phyloP scores from a whole-genome alignment of 306 rosid genomes.

The Herpetospermum pedunculosum region DNA sequence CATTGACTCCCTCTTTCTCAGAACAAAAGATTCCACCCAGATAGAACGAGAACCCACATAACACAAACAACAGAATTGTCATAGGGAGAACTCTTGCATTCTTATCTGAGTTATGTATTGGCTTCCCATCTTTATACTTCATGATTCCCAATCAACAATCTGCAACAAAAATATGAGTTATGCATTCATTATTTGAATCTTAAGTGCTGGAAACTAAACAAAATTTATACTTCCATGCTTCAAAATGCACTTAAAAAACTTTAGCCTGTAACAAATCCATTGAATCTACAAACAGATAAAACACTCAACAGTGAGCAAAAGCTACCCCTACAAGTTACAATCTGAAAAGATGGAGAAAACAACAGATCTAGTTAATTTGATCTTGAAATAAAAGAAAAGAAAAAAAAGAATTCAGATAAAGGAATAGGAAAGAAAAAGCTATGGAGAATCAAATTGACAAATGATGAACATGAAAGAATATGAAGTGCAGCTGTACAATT shows the following conservation, averaged over 20 bases:
- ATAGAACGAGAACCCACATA: constrained; percentile 78
- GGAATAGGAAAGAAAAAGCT: neutral
- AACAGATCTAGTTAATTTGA: constrained; percentile 1
- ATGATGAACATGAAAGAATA: constrained; percentile 18
- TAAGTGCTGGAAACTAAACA: no score
- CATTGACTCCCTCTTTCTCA: constrained; percentile 24
- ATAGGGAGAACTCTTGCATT: constrained; percentile 32
- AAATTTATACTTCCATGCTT: neutral
- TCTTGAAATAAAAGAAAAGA: neutral
- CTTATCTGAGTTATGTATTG: constrained; percentile 38
- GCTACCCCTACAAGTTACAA: constrained; percentile 8
- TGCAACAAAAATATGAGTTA: constrained; percentile 20
- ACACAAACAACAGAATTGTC: constrained; percentile 34
- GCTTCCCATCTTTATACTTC: constrained; percentile 94
- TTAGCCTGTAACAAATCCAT: neutral
- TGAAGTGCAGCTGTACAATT: constrained; percentile 20
- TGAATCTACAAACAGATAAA: neutral
- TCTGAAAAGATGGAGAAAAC: neutral
- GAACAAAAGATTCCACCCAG: constrained; percentile 72
- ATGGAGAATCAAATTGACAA: constrained; percentile 22
- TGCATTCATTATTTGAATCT: neutral
- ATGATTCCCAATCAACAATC: constrained; percentile 39
- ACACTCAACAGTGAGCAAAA: neutral
- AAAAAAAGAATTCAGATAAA: neutral
- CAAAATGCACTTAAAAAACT: neutral